Conservation (phyloP, 2,329 filamentous ascomycete species). For the Alternaria sp. region DNA sequence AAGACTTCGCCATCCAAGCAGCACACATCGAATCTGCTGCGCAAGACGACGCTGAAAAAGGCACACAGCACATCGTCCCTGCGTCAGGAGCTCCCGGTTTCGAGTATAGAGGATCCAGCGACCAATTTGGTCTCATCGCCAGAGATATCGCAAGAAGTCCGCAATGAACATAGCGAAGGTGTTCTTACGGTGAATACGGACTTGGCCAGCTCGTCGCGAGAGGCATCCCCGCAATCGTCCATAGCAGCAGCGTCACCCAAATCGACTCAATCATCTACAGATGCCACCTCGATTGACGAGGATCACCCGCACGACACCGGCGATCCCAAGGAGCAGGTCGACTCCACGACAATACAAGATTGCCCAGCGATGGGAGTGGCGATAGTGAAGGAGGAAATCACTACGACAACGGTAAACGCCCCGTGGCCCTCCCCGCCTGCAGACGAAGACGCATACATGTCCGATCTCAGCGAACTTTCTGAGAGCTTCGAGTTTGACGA, state of each 20-base stretch:
- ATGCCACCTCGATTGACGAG: constrained; percentile 48
- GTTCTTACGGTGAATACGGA: constrained; percentile 37
- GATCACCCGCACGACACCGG: constrained; percentile 23
- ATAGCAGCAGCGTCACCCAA: constrained; percentile 37
- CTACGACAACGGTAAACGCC: constrained; percentile 37
- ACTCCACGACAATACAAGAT: constrained; percentile 26
- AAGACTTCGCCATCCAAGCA: constrained; percentile 16
- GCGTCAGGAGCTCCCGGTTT: constrained; percentile 37
- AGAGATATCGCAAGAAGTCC: constrained; percentile 31
- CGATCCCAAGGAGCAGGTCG: constrained; percentile 28
- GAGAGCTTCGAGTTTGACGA: constrained; percentile 49
- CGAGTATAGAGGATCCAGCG: constrained; percentile 40
- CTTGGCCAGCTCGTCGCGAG: constrained; percentile 36
- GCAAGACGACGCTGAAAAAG: constrained; percentile 38
- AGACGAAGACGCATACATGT: constrained; percentile 40
- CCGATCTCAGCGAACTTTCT: constrained; percentile 50
- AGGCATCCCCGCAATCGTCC: constrained; percentile 38
- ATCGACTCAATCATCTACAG: constrained; percentile 43
- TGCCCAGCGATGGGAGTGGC: constrained; percentile 38
- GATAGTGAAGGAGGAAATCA: constrained; percentile 35
- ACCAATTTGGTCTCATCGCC: constrained; percentile 23
- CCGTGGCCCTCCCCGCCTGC: constrained; percentile 35
- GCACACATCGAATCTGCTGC: constrained; percentile 22
- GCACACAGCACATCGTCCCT: constrained; percentile 42
- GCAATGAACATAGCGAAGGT: constrained; percentile 41